Conservation (phyloP, 2,329 filamentous ascomycete genomes). For the Tolypocladium inflatum region DNA sequence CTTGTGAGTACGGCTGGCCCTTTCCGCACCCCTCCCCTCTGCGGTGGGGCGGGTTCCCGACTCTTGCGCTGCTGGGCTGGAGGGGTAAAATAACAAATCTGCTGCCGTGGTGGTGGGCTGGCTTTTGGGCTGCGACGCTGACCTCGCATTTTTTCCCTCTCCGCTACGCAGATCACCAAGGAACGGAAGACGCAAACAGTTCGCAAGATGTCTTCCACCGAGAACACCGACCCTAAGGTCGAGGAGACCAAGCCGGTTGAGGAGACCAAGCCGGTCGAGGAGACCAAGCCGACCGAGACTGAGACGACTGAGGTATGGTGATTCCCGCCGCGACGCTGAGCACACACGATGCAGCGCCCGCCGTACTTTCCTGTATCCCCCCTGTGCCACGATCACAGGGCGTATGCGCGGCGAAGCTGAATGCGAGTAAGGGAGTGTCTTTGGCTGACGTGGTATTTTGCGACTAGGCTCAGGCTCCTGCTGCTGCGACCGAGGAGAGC, state of each 20-base stretch:
- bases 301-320: conserved; percentile 19
- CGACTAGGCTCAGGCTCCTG: conserved; percentile 2
- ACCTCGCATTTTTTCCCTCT: neutral
- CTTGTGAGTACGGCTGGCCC: neutral
- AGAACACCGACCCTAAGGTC: conserved; percentile 46
- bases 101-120: neutral
- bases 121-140: conserved; percentile 1
- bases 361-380: neutral
- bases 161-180: neutral
- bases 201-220: conserved; percentile 36
- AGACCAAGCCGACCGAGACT: conserved; percentile 12
- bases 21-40: neutral
- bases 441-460: neutral
- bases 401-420: neutral
- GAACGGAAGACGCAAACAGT: neutral
- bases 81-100: conserved; percentile 3
- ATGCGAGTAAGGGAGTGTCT: neutral
- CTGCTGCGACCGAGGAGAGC: conserved; percentile 9
- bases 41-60: neutral
- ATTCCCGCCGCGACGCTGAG: neutral
- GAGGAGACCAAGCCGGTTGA: conserved; percentile 28
- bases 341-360: neutral
- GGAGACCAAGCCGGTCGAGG: conserved; percentile 15
- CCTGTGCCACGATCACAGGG: neutral
- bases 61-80: neutral